Percentiles rank a stretch among this genome's conserved stretches.
These are phyloP conservation scores for Xanthoconium separans DNA, from an alignment of 1,284 basidiomycete genomes.

Conservation along the genomic window DNA sequence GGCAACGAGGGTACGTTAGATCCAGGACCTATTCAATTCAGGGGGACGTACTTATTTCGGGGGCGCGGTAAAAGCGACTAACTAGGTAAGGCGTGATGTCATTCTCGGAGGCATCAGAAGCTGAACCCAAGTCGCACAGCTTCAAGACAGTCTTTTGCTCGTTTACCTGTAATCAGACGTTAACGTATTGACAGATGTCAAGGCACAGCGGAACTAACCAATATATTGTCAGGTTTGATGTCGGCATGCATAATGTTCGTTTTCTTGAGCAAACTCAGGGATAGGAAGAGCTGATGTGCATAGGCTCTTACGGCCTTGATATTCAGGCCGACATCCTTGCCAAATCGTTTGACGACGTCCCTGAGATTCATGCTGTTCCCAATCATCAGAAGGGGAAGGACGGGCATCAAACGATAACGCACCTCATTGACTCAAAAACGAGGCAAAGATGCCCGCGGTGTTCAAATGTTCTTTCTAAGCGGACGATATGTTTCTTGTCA, in stretches of 20 bases:
- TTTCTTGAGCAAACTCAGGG: constrained; percentile 84
- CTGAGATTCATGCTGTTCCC: constrained; percentile 89
- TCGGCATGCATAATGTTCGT: constrained; percentile 96
- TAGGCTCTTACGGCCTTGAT: constrained; percentile 97
- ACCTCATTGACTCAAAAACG: constrained; percentile 95
- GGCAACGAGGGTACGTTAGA: constrained; percentile 19
- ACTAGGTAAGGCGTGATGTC: constrained; percentile 99
- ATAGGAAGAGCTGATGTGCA: constrained; percentile 92
- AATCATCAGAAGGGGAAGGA: constrained; percentile 6
- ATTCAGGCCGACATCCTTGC: constrained; percentile 96
- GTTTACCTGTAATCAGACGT: constrained; percentile 65
- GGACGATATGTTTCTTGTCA: constrained; percentile 94
- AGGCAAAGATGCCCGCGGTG: constrained; percentile 96
- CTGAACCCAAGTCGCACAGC: constrained; percentile 95
- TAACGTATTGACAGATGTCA: constrained; percentile 11
- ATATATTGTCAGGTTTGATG: constrained; percentile 95
- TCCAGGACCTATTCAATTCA: constrained; percentile 1
- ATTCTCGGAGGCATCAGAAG: constrained; percentile 90
- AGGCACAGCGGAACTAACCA: constrained; percentile 53
- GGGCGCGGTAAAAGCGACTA: constrained; percentile 96
- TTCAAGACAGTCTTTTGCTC: constrained; percentile 94
- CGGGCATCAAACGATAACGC: constrained; percentile 22
- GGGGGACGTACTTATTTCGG: constrained; percentile 87
- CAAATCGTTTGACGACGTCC: constrained; percentile 98
- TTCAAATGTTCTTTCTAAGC: constrained; percentile 92